A percentile compares a stretch with the other conserved stretches of the same genome.
Conservation (phyloP, 305 asterid genomes). For the Euphrasia arctica region DNA sequence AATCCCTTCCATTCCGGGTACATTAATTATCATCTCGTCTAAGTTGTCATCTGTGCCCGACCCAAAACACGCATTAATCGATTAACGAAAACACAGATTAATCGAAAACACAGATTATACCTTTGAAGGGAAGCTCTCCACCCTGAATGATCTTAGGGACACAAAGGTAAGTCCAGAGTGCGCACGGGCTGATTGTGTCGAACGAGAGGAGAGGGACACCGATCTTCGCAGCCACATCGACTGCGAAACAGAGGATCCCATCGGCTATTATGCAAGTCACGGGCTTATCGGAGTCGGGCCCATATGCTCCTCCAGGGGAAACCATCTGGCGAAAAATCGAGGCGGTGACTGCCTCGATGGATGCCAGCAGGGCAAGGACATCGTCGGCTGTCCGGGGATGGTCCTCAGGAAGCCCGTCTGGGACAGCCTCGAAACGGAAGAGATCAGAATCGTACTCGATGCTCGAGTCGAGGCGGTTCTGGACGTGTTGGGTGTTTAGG, state of each 20-base stretch:
- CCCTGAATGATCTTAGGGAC: conserved; percentile 55
- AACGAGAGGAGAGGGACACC: conserved; percentile 47
- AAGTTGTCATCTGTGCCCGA: conserved; percentile 34
- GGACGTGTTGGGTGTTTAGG: conserved; percentile 53
- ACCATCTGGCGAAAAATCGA: conserved; percentile 48
- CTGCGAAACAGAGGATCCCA: conserved; percentile 47
- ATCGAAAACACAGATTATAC: conserved; percentile 17
- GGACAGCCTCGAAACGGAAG: conserved; percentile 35
- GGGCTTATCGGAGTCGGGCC: conserved; percentile 31
- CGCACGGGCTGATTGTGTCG: conserved; percentile 56
- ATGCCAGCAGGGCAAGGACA: no score
- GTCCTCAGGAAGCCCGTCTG: conserved; percentile 67
- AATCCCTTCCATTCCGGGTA: conserved; percentile 52
- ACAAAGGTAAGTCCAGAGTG: conserved; percentile 43
- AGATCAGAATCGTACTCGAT: conserved; percentile 30
- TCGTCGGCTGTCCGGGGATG: conserved; percentile 39
- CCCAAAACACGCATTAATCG: neutral
- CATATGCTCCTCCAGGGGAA: conserved; percentile 17
- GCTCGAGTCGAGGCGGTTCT: conserved; percentile 36
- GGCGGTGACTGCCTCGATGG: neutral
- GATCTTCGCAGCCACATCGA: conserved; percentile 35
- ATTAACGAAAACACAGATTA: no score
- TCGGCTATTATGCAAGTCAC: conserved; percentile 50
- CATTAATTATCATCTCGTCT: conserved; percentile 42
- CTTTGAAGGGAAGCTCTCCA: conserved; percentile 48